phyloP scores from a whole-genome alignment of 2,329 filamentous ascomycete species.

The Lecanicillium sp. region DNA sequence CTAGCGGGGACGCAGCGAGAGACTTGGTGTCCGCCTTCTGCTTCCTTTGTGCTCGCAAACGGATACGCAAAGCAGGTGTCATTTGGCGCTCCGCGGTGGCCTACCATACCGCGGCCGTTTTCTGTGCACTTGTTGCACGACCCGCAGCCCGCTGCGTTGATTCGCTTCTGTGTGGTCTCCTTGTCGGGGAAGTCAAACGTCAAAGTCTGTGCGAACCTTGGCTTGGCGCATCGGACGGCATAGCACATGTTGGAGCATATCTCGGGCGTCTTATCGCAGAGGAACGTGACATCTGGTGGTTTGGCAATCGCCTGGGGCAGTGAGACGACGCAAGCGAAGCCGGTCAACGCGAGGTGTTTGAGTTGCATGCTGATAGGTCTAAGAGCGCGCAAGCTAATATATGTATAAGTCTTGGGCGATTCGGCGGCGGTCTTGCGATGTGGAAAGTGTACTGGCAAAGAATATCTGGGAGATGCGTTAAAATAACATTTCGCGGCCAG shows the following conservation, averaged over 20 bases:
- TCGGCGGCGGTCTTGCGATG: too few species aligned
- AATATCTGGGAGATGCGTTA: too few species aligned
- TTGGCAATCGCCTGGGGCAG: slow-evolving; percentile 1
- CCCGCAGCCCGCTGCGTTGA: slow-evolving; percentile 4
- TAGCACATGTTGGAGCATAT: slow-evolving; percentile 18
- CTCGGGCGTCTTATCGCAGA: slow-evolving; percentile 13
- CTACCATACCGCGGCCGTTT: slow-evolving; percentile 7
- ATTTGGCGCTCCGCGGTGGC: slow-evolving; percentile 9
- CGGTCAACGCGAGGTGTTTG: neutral
- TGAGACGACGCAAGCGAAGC: neutral
- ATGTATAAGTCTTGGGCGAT: too few species aligned
- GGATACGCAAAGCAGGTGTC: slow-evolving; percentile 14
- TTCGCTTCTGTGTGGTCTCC: slow-evolving; percentile 6
- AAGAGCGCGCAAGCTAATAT: too few species aligned
- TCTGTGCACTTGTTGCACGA: slow-evolving; percentile 9
- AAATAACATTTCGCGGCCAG: too few species aligned
- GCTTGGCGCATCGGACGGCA: slow-evolving; percentile 14
- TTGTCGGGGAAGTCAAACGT: slow-evolving; percentile 10
- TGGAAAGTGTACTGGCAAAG: too few species aligned
- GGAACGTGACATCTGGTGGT: slow-evolving; percentile 14
- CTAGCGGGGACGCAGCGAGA: slow-evolving; percentile 13
- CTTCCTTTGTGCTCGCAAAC: slow-evolving; percentile 10
- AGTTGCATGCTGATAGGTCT: too few species aligned
- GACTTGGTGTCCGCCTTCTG: slow-evolving; percentile 10
- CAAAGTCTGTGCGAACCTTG: slow-evolving; percentile 10